Conservation (phyloP, 1,284 basidiomycete genomes). For the Laetiporus sulphureus region DNA sequence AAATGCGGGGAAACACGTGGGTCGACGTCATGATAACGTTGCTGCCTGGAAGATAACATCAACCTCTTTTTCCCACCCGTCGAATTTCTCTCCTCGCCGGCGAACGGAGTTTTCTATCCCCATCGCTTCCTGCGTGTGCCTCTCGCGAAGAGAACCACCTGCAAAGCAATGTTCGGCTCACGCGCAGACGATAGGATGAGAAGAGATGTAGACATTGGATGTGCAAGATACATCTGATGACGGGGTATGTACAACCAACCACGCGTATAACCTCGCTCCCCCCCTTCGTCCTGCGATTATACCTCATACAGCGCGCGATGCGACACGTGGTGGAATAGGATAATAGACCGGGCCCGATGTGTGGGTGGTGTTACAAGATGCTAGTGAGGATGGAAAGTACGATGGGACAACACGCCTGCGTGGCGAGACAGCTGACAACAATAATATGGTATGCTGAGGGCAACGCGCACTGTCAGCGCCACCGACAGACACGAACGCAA, state of each 20-base stretch:
- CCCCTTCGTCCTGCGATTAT: conserved; percentile 14
- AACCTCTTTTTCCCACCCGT: no score
- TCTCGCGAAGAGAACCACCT: no score
- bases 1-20: conserved; percentile 11
- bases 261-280: conserved; percentile 8
- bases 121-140: no score
- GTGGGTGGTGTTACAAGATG: conserved; percentile 24
- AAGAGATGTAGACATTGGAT: no score
- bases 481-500: no score
- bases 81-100: no score
- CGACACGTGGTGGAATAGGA: conserved; percentile 16
- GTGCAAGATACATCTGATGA: conserved; percentile 9
- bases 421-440: conserved; percentile 1
- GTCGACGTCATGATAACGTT: conserved; percentile 13
- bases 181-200: no score
- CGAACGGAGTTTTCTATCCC: no score
- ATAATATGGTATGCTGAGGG: conserved; percentile 16
- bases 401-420: conserved; percentile 16
- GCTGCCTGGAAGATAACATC: conserved; percentile 8
- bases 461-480: no score
- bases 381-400: conserved; percentile 15
- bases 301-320: conserved; percentile 17
- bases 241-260: conserved; percentile 12
- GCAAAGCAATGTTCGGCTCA: no score
- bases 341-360: conserved; percentile 6